Conservation (phyloP, 495 filamentous ascomycete species). For the Penicillium tannophilum region DNA sequence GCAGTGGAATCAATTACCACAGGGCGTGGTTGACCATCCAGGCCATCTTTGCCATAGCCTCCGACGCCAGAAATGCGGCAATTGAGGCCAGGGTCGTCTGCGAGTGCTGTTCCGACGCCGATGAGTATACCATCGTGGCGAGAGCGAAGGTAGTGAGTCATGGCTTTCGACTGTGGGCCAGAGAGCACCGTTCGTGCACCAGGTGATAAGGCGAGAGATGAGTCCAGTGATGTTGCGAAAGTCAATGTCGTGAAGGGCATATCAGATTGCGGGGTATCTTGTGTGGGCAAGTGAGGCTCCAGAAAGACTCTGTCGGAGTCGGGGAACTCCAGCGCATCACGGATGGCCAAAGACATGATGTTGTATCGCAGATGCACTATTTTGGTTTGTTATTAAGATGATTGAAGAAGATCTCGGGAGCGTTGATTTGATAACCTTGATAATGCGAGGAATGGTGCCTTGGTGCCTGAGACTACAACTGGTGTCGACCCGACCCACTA, state of each 20-base stretch:
- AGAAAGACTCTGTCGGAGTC: conserved; percentile 40
- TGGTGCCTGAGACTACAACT: conserved; percentile 13
- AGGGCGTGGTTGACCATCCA: conserved; percentile 68
- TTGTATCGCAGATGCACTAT: neutral
- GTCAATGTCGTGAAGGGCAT: conserved; percentile 74
- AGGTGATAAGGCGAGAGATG: conserved; percentile 69
- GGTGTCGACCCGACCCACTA: neutral
- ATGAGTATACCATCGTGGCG: conserved; percentile 83
- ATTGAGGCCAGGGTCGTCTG: conserved; percentile 85
- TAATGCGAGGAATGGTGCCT: neutral
- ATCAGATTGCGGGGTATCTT: conserved; percentile 17
- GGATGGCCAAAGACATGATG: conserved; percentile 16
- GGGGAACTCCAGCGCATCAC: conserved; percentile 43
- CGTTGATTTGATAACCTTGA: conserved; percentile 1
- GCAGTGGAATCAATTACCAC: conserved; percentile 75
- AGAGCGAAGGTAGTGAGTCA: conserved; percentile 89
- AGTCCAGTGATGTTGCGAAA: conserved; percentile 86
- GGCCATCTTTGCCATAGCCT: conserved; percentile 47
- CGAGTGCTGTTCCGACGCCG: conserved; percentile 81
- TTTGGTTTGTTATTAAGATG: neutral
- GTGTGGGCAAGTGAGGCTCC: conserved; percentile 46
- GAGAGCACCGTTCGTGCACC: conserved; percentile 78
- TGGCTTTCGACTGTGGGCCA: conserved; percentile 77
- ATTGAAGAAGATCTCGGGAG: neutral
- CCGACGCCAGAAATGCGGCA: conserved; percentile 63